Base-by-base conservation (phyloP, 2,329 filamentous ascomycete genomes). In the Teratosphaeria zuluensis region DNA sequence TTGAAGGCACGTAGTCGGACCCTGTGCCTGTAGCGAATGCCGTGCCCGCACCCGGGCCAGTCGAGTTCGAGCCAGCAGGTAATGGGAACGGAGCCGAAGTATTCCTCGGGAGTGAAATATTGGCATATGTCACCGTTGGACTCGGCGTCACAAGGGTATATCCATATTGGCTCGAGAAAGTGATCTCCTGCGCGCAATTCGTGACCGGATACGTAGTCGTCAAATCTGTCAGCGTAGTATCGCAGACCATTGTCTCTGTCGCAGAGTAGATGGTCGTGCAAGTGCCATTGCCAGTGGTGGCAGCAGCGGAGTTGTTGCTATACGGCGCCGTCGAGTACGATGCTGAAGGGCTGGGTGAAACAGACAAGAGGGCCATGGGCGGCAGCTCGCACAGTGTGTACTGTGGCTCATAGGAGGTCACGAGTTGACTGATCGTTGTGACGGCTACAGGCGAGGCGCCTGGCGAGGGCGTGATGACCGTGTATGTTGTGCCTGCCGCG, bases 131-230 rank as follows among this genome's bases (percentile, higher is more conserved):
- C 19, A 48, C 42, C 0, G 68, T 67, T 5, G 72, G 68, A 9
- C 69, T 70, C 1, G 75, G 72, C 4, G 70, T 73, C 5, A 71
- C 70, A n/a, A 78, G 61, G 1, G 69, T 69, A 63, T 72, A 76
- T n/a, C 74, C 75, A 54, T 72, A 75, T 53, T 77, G 71, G 55
- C 71, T 77, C 1, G 75, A 78, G 62, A 78, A 78, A 3, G 76
- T 78, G 54, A 79, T 69, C 21, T 77, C 70, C 57, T 79, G 75
- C 28, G 68, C 67, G 61, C 77, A 78, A 5, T 72, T 67, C 14
- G 74, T 71, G 55, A 79, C 69, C 0, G 73, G 73, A 58, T 76
- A 69, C 52, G 71, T 72, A 6, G 71, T 70, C 1, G 70, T 74
- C 2, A 79, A 66, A 1, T 72, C 75, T 1, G 69, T 76, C 32